phyloP scores from a whole-genome alignment of 352 stramenopile species.

The Phytophthora niederhauseri region DNA sequence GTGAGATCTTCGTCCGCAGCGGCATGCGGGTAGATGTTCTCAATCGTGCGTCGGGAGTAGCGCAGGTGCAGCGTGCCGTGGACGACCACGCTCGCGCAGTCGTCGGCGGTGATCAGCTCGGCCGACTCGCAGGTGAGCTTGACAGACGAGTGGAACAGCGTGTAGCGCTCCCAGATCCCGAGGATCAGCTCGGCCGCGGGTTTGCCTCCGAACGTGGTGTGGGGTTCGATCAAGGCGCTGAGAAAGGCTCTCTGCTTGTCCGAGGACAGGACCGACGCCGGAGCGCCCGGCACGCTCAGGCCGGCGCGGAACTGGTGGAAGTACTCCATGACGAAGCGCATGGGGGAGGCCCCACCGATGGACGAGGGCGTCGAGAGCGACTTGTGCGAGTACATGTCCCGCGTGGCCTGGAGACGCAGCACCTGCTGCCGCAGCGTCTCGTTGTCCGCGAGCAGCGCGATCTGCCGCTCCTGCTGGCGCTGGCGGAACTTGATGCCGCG shows the following conservation, averaged over 20 bases:
- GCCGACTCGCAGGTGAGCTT: constrained; percentile 34
- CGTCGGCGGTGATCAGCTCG: constrained; percentile 29
- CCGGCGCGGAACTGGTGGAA: constrained; percentile 46
- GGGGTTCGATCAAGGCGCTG: constrained; percentile 27
- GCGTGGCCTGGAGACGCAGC: constrained; percentile 26
- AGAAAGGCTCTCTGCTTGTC: constrained; percentile 38
- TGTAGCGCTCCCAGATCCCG: constrained; percentile 35
- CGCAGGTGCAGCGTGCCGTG: constrained; percentile 45
- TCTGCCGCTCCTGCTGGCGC: constrained; percentile 32
- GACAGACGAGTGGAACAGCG: constrained; percentile 37
- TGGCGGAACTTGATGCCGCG: constrained; percentile 39
- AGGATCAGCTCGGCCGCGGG: constrained; percentile 33
- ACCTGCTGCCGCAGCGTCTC: constrained; percentile 32
- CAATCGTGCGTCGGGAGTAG: constrained; percentile 54
- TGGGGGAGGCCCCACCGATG: constrained; percentile 16
- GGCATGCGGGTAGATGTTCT: constrained; percentile 56
- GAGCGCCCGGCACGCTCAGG: constrained; percentile 14
- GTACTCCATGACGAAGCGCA: constrained; percentile 45
- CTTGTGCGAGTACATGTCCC: constrained; percentile 25
- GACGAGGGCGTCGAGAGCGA: constrained; percentile 21
- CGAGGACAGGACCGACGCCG: not conserved
- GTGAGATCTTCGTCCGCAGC: constrained; percentile 45
- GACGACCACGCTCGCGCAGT: constrained; percentile 31
- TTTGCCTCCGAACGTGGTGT: constrained; percentile 27
- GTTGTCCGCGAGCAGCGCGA: constrained; percentile 15